phyloP scores from a whole-genome alignment of 495 filamentous ascomycete genomes.

The Lepidopterella palustris region DNA sequence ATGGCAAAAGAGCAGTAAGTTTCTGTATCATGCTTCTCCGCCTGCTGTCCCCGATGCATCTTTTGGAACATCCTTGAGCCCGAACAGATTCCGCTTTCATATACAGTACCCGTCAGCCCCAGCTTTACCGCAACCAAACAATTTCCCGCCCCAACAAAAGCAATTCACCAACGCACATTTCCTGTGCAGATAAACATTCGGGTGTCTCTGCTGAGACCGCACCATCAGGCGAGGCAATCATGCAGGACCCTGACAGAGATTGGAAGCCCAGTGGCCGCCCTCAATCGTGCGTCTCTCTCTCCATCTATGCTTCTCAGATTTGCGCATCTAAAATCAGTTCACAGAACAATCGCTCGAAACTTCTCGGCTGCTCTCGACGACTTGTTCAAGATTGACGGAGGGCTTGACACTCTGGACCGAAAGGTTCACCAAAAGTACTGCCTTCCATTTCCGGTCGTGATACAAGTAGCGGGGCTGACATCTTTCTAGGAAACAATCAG shows the following conservation, averaged over 20 bases:
- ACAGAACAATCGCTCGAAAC: conserved; percentile 76
- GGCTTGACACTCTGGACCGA: conserved; percentile 66
- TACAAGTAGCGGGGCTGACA: conserved; percentile 8
- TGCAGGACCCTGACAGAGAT: conserved; percentile 47
- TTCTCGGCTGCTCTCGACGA: conserved; percentile 84
- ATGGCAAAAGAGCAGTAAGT: not conserved
- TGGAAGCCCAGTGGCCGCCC: conserved; percentile 74
- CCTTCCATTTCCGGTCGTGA: not conserved
- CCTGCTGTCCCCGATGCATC: conserved; percentile 4
- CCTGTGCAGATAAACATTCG: too few species aligned
- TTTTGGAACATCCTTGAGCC: conserved; percentile 16
- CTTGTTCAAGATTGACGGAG: conserved; percentile 71
- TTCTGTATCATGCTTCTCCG: not conserved
- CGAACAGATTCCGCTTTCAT: conserved; percentile 6
- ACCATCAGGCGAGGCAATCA: not conserved
- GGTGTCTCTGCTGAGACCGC: conserved; percentile 20
- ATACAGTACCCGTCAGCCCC: not conserved
- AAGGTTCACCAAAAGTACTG: conserved; percentile 79
- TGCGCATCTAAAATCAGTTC: conserved; percentile 14
- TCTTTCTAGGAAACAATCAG: conserved; percentile 57
- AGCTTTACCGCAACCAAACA: not conserved
- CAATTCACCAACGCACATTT: not conserved
- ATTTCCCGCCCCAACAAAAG: not conserved
- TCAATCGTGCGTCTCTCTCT: conserved; percentile 60
- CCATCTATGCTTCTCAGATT: conserved; percentile 15